Base-by-base conservation (phyloP, 1,284 basidiomycete genomes). In the Fomitopsis palustris region DNA sequence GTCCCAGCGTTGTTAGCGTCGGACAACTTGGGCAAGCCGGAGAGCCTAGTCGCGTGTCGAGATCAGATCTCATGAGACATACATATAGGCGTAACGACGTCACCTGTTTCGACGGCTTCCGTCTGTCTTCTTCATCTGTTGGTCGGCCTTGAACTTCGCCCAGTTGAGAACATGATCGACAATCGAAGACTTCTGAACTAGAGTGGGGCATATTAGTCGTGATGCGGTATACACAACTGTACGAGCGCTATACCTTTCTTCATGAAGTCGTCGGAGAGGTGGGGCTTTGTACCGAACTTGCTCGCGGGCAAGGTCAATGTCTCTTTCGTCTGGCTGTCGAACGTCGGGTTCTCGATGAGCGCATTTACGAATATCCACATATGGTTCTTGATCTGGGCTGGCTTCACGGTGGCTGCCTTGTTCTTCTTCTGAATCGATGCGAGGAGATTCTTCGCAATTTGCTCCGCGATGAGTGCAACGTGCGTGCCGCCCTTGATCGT, bases 261-360 rank as follows among this genome's bases (percentile, higher is more conserved):
- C 78, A 96, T 83, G 70, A 99, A 98, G 0, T 97, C 95, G 60
- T 99, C 96, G 1, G 91, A 87, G 27, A 97, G 74, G 1, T 68
- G 69, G 1, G 93, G 93, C 73, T 90, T 95, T 61, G 91, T 92
- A 53, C 93, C 94, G 71, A 99, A 99, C 71, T 97, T 96, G 53
- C 87, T 90, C 41, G 88, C 79, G 25, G 91, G 89, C 52, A 99
- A 79, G 1, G 96, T 99, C 65, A 99, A 77, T 8, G 90, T 93
- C 75, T 99, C 97, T 79, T 99, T 99, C 52, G 97, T 99, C 76
- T 99, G 97, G 78, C 95, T 96, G 81, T 99, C 96, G 75, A 99
- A 99, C 1, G 96, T 94, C 9, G 97, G 96, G 72, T 99, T 99
- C 77, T 98, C 96, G 64, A 99, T 92, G 63, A 98, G 81, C 23